phyloP scores from a whole-genome alignment of 176 grass and related monocot genomes.

The Elymus sibiricus region DNA sequence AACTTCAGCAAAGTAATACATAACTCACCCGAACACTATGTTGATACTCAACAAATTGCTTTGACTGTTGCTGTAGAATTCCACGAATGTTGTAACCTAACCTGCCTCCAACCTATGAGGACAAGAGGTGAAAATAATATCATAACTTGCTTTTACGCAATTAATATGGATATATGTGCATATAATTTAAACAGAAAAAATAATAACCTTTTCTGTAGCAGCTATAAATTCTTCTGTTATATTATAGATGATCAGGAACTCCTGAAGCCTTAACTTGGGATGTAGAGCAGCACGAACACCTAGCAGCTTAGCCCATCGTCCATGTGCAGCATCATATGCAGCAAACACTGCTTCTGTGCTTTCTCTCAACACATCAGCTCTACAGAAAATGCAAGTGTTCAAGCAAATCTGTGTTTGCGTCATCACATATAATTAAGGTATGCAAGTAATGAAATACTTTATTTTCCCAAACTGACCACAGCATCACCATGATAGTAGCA shows the following conservation, averaged over 20 bases:
- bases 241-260: slow-evolving; percentile 93
- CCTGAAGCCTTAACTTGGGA: slow-evolving; percentile 92
- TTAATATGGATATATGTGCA: not conserved
- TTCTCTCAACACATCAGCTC: slow-evolving; percentile 96
- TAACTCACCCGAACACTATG: slow-evolving; percentile 83
- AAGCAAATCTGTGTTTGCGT: not conserved
- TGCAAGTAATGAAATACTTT: slow-evolving; percentile 9
- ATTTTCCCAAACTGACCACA: not conserved
- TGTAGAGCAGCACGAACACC: slow-evolving; percentile 96
- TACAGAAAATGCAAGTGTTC: slow-evolving; percentile 43
- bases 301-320: slow-evolving; percentile 93
- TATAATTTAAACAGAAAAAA: slow-evolving; percentile 29
- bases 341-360: slow-evolving; percentile 93
- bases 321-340: slow-evolving; percentile 95
- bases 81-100: slow-evolving; percentile 98
- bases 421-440: not conserved
- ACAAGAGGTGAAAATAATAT: slow-evolving; percentile 6
- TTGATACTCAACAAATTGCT: slow-evolving; percentile 97
- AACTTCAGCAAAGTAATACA: slow-evolving; percentile 1
- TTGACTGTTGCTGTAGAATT: slow-evolving; percentile 90
- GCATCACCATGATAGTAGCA: not conserved
- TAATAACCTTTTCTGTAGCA: slow-evolving; percentile 88
- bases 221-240: slow-evolving; percentile 92
- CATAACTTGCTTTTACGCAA: slow-evolving; percentile 1
- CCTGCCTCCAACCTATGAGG: slow-evolving; percentile 89